A percentile compares a stretch with the other conserved stretches of the same genome.
Evolutionary conservation across 805 yeast species (phyloP).

Genomic region (Metschnikowia gelsemii): DNA sequence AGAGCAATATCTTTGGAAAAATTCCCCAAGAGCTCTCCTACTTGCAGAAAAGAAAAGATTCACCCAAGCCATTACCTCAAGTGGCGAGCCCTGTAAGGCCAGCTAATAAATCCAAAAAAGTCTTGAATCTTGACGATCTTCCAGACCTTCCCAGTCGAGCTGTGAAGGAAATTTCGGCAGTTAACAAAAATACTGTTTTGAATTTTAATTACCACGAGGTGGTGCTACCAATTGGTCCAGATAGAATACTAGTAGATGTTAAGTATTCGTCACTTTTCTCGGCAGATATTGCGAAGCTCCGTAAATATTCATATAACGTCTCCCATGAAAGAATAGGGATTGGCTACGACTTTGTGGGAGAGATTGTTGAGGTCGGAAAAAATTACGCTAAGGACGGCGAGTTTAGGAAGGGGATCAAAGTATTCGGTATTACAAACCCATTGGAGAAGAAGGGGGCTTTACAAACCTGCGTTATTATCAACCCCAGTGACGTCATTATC

Average conservation of each 20-base stretch:
- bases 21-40: slow-evolving; percentile 44
- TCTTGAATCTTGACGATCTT: slow-evolving; percentile 42
- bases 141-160: slow-evolving; percentile 43
- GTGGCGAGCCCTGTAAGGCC: slow-evolving; percentile 10
- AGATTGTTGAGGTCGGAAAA: slow-evolving; percentile 54
- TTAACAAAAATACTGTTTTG: slow-evolving; percentile 45
- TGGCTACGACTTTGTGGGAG: slow-evolving; percentile 72
- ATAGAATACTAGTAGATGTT: slow-evolving; percentile 56
- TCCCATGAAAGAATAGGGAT: slow-evolving; percentile 58
- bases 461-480: slow-evolving; percentile 54
- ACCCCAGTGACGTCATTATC: slow-evolving; percentile 41
- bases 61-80: slow-evolving; percentile 31
- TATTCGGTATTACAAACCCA: slow-evolving; percentile 61
- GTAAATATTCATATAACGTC: slow-evolving; percentile 51
- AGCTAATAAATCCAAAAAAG: slow-evolving; percentile 14
- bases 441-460: slow-evolving; percentile 54
- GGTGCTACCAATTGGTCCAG: slow-evolving; percentile 47
- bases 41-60: slow-evolving; percentile 26
- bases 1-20: slow-evolving; percentile 37
- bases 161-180: slow-evolving; percentile 45
- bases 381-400: slow-evolving; percentile 26
- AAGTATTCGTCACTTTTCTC: slow-evolving; percentile 63
- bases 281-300: slow-evolving; percentile 59
- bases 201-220: slow-evolving; percentile 54
- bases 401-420: slow-evolving; percentile 58